Base-by-base conservation (phyloP, 2,329 filamentous ascomycete genomes). In the Fusarium goolgardi region DNA sequence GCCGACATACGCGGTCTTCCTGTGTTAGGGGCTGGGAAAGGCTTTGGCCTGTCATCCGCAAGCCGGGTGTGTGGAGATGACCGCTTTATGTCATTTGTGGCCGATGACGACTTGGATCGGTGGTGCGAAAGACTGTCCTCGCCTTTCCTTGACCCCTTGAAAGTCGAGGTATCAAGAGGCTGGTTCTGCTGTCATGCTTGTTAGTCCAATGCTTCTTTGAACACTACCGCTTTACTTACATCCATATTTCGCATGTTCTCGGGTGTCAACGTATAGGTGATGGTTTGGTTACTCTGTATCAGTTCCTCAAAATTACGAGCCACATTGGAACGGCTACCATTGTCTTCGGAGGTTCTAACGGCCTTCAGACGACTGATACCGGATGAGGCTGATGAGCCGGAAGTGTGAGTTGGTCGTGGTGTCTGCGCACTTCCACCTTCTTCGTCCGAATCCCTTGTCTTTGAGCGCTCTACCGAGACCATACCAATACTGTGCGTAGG, bases 241-340 rank as follows among this genome's bases (percentile, higher is more conserved):
- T 92, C 89, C 71, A 92, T 89, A 68, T 92, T 86, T 63, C 91
- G 89, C 86, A 95, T 92, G 70, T 85, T 92, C 74, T 91, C 89
- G 0, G 92, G 92, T 0, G 92, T 96, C 29, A 95, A 82, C 3
- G 92, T 95, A 76, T 91, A 95, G 71, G 92, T 92, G 43, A 95
- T 89, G 2, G 92, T 95, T 75, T 94, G 88, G 71, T 93, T 90
- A 76, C 92, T 94, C 58, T 92, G 88, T 65, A 96, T 94, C 51
- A 95, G 83, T 71, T 94, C 86, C 74, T 96, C 92, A 73, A 96
- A 90, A 71, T 91, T 88, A 46, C 86, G 87, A 12, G 87, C 86
- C 49, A 90, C 86, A 59, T 90, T 86, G 45, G 82, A 79, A 8
- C 80, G 81, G 58, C 75, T 83, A 34, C 74, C 76, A 69, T 82